phyloP scores from a whole-genome alignment of 371 early-diverging fungal species.

The Mortierella sp. region DNA sequence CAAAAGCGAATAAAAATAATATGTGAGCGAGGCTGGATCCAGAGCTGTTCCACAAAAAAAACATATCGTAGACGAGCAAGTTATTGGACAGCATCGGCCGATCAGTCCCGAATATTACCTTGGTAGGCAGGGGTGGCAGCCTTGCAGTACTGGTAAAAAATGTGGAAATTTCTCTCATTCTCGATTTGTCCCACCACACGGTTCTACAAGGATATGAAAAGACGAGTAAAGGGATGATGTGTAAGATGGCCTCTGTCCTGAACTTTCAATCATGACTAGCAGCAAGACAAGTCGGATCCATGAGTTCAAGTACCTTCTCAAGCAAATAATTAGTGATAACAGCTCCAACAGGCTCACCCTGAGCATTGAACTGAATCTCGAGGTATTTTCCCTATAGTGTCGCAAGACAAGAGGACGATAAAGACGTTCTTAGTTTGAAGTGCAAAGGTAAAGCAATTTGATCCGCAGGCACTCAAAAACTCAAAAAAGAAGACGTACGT shows the following conservation, averaged over 20 bases:
- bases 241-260: neutral
- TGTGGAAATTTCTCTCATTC: conserved; percentile 98
- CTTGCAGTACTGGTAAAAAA: conserved; percentile 94
- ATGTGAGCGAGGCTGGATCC: conserved; percentile 13
- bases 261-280: neutral
- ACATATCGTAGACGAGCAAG: neutral
- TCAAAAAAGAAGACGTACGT: conserved; percentile 75
- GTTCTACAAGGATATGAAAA: conserved; percentile 60
- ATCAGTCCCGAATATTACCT: conserved; percentile 53
- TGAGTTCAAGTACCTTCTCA: conserved; percentile 84
- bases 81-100: neutral
- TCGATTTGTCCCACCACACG: conserved; percentile 97
- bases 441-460: neutral
- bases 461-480: neutral
- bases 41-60: neutral
- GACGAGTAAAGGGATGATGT: too few species aligned
- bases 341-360: conserved; percentile 97
- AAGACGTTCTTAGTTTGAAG: neutral
- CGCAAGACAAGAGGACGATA: neutral
- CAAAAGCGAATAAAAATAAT: conserved; percentile 8
- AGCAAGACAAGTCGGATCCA: neutral
- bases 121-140: conserved; percentile 82
- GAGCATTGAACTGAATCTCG: conserved; percentile 95
- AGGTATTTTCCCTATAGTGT: conserved; percentile 94
- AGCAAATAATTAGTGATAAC: conserved; percentile 98